These are phyloP conservation scores for Tolypocladium amazonense DNA, from an alignment of 2,329 filamentous ascomycete species.

Conservation along the genomic window DNA sequence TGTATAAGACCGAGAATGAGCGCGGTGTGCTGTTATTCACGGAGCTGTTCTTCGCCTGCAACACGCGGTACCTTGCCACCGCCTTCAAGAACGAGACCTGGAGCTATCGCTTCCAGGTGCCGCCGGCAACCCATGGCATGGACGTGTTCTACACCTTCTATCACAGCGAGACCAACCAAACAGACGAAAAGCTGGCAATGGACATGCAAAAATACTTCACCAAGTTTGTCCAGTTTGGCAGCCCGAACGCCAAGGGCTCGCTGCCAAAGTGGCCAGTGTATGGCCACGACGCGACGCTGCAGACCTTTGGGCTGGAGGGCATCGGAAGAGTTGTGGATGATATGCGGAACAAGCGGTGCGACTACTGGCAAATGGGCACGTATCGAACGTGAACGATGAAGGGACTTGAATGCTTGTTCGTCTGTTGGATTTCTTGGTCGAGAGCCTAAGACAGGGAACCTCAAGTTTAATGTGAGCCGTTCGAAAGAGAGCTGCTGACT, in stretches of 20 bases:
- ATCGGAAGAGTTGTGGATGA: constrained; percentile 1
- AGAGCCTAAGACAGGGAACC: not conserved
- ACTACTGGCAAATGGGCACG: constrained; percentile 12
- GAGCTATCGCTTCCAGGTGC: constrained; percentile 38
- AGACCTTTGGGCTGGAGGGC: constrained; percentile 5
- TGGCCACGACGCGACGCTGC: not conserved
- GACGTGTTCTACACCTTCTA: constrained; percentile 42
- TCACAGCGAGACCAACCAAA: constrained; percentile 17
- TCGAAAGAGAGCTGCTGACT: not conserved
- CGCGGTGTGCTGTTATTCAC: constrained; percentile 26
- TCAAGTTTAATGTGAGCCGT: not conserved
- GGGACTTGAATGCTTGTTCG: not conserved
- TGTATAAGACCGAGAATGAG: constrained; percentile 6
- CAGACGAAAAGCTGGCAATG: constrained; percentile 14
- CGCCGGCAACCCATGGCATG: constrained; percentile 36
- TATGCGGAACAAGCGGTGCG: constrained; percentile 14
- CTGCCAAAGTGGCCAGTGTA: constrained; percentile 3
- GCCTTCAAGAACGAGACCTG: constrained; percentile 34
- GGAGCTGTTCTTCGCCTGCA: constrained; percentile 37
- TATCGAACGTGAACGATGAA: not conserved
- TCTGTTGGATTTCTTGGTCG: not conserved
- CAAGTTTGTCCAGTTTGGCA: constrained; percentile 17
- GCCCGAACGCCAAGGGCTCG: constrained; percentile 9
- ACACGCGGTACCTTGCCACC: constrained; percentile 35
- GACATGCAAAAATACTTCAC: constrained; percentile 20